A percentile compares a stretch with the other conserved stretches of the same genome.
phyloP scores from a whole-genome alignment of 306 rosid genomes.

The Casuarina equisetifolia region DNA sequence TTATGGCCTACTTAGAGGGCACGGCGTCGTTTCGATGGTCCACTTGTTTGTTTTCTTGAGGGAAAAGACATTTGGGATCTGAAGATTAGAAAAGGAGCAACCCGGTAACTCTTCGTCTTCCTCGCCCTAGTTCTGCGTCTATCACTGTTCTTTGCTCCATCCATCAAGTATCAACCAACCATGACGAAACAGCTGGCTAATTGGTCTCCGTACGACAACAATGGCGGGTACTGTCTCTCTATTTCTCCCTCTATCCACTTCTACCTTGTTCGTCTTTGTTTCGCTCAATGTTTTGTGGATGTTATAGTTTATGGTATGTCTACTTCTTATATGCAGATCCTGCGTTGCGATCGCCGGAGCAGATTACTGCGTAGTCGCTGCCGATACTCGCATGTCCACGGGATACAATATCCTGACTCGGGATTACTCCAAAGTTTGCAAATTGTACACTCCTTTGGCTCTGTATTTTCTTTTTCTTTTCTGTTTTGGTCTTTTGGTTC shows the following conservation, averaged over 20 bases:
- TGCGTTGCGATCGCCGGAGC: constrained; percentile 97
- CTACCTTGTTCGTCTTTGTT: not conserved
- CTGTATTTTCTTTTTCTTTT: too few species aligned
- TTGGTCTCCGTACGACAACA: constrained; percentile 97
- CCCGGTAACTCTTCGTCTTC: not conserved
- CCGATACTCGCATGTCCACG: constrained; percentile 93
- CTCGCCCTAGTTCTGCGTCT: constrained; percentile 29
- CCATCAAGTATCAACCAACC: constrained; percentile 7
- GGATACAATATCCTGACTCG: constrained; percentile 96
- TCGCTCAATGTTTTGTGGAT: not conserved
- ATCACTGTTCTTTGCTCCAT: constrained; percentile 11
- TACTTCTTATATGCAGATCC: constrained; percentile 46
- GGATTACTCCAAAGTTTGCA: constrained; percentile 82
- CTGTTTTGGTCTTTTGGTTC: not conserved
- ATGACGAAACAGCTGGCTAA: constrained; percentile 84
- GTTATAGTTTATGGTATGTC: not conserved
- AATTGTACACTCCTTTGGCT: constrained; percentile 44
- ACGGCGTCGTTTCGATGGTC: constrained; percentile 20
- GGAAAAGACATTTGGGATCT: constrained; percentile 52
- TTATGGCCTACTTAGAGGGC: not conserved
- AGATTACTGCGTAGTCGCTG: constrained; percentile 86
- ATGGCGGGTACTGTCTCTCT: constrained; percentile 70
- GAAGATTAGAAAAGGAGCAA: not conserved
- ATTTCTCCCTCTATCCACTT: not conserved
- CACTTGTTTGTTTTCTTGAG: constrained; percentile 35